phyloP scores from a whole-genome alignment of 2,329 filamentous ascomycete species.

The Penicillium sclerotigenum region DNA sequence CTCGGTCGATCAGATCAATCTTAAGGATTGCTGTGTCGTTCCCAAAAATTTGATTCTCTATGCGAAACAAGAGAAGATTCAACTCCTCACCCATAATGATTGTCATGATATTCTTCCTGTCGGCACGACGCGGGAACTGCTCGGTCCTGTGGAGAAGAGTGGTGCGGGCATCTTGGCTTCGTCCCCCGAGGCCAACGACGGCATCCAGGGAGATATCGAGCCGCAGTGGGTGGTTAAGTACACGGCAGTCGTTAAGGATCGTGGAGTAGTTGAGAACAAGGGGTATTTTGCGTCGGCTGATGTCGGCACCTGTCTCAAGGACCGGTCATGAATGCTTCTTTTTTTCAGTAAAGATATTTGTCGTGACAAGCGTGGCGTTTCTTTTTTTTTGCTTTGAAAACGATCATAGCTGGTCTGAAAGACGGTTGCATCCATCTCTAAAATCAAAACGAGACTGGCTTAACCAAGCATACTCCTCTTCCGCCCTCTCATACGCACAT shows the following conservation, averaged over 20 bases:
- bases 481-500: constrained; percentile 86
- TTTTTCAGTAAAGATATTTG: constrained; percentile 1
- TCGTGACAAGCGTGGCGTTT: constrained; percentile 26
- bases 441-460: constrained; percentile 19
- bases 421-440: constrained; percentile 6
- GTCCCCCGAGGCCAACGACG: constrained; percentile 47
- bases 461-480: constrained; percentile 97
- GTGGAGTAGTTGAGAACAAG: constrained; percentile 97
- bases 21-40: constrained; percentile 92
- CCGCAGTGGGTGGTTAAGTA: constrained; percentile 98
- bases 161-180: constrained; percentile 75
- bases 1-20: constrained; percentile 90
- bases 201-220: constrained; percentile 71
- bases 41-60: constrained; percentile 80
- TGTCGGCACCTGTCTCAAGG: constrained; percentile 50
- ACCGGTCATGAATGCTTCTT: constrained; percentile 22
- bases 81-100: constrained; percentile 90
- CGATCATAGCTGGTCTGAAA: constrained; percentile 6
- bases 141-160: constrained; percentile 69
- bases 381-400: constrained; percentile 9
- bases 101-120: constrained; percentile 85
- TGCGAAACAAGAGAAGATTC: constrained; percentile 78
- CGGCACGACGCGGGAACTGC: constrained; percentile 78
- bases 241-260: constrained; percentile 87
- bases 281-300: constrained; percentile 91